A percentile compares a stretch with the other conserved stretches of the same genome.
Evolutionary conservation across 2,329 filamentous ascomycete genomes (phyloP).

Genomic region (Coniochaeta pulveracea): DNA sequence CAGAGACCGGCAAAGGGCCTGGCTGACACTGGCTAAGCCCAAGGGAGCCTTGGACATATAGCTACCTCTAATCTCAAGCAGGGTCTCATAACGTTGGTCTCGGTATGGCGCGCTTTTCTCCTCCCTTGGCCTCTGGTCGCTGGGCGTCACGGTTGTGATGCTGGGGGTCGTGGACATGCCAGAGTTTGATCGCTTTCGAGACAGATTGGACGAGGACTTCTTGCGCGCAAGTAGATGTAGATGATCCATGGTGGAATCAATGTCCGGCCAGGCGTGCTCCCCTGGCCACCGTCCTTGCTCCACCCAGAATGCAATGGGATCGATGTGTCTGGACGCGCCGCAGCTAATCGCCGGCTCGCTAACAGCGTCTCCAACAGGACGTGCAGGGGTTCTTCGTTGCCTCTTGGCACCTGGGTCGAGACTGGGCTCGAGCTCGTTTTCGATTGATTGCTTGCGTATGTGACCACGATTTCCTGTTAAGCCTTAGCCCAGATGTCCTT

Average conservation of each 20-base stretch:
- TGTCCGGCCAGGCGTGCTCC: neutral
- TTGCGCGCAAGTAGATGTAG: neutral
- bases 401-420: too few relatives aligned
- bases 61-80: slow-evolving; percentile 17
- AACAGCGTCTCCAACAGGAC: too few relatives aligned
- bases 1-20: slow-evolving; percentile 13
- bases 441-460: too few relatives aligned
- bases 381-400: too few relatives aligned
- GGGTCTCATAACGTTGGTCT: slow-evolving; percentile 19
- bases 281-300: neutral
- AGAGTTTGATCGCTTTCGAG: slow-evolving; percentile 1
- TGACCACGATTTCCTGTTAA: too few relatives aligned
- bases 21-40: slow-evolving; percentile 7
- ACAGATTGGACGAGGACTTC: neutral
- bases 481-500: too few relatives aligned
- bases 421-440: too few relatives aligned
- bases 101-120: slow-evolving; percentile 23
- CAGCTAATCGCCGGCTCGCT: neutral
- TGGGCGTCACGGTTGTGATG: slow-evolving; percentile 14
- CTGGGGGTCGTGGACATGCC: neutral
- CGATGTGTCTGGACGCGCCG: neutral
- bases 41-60: neutral
- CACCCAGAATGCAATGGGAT: neutral
- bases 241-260: neutral
- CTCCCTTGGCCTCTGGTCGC: slow-evolving; percentile 23